Evolutionary conservation across 345 rosid genomes (phyloP).

Genomic region (Citrus sinensis): DNA sequence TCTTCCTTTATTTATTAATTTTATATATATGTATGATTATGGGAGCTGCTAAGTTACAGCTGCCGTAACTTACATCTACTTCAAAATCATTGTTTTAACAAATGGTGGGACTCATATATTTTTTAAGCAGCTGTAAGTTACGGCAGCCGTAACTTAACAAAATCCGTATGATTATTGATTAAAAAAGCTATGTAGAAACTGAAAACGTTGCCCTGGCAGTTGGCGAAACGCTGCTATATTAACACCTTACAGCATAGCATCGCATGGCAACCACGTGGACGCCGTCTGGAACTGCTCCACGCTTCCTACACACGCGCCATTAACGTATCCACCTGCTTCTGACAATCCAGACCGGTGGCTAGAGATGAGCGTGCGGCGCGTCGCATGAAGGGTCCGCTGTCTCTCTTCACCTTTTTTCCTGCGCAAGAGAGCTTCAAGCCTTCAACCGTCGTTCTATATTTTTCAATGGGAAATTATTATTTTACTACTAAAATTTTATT

Average conservation of each 20-base stretch:
- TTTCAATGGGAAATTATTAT: not conserved
- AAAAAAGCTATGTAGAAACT: not conserved
- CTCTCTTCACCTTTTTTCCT: not conserved
- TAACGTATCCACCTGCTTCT: not conserved
- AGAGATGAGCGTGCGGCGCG: not conserved
- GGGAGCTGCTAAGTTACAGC: no score
- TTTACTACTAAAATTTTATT: no score
- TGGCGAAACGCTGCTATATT: not conserved
- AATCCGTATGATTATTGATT: no score
- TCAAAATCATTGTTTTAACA: no score
- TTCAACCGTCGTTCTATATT: not conserved
- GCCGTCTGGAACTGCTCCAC: not conserved
- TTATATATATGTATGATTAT: not conserved
- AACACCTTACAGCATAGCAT: conserved; percentile 12
- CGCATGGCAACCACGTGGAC: not conserved
- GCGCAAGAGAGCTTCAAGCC: not conserved
- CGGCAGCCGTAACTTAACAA: no score
- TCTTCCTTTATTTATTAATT: not conserved
- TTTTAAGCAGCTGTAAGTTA: no score
- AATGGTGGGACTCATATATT: no score
- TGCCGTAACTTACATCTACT: no score
- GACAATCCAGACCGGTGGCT: not conserved
- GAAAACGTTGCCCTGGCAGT: not conserved
- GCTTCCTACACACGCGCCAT: conserved; percentile 1
- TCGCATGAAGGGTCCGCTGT: not conserved